Base-by-base conservation (phyloP, 805 yeast genomes). In the Candida sithepensis region DNA sequence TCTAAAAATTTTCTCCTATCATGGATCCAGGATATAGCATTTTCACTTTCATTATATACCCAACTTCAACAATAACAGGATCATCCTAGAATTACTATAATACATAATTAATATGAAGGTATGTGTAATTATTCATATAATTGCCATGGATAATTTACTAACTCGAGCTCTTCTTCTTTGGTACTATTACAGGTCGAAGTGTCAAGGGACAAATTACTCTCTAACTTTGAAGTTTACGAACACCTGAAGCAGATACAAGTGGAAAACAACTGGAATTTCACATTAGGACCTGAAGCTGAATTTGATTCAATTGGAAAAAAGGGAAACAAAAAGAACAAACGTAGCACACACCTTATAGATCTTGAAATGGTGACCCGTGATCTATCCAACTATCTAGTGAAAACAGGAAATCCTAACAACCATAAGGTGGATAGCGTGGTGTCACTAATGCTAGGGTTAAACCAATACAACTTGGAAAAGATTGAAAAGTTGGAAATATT, bases 401-500 rank as follows among this genome's bases (percentile, higher is more conserved):
- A 64, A 45, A 47, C 70, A 59, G 55, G 62, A 13, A 69, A 69
- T 39, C 67, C 70, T 23, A 66, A 70, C 39, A 61, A 63, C 1
- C 64, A 61, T 2, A 49, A 52, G 3, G 64, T 65, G 9, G 49
- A 50, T n/a, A 56, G 48, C 39, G 55, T 64, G 34, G 39, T 78
- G 60, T 54, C 59, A 56, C 24, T 61, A 43, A 69, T 84, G 71
- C 41, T 52, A 0, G 73, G 68, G 23, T 61, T 84, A 43, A 73
- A 77, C 49, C 56, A 69, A 30, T 82, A 75, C 51, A 76, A 74
- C 24, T 70, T 92, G 45, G 90, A 85, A 68, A 87, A 88, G 64
- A 82, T 87, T 22, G 99, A 92, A 60, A 81, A 83, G 54, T 70
- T 92, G 37, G 97, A 92, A 67, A 79, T 92, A 36, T 76, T 91